A percentile compares a stretch with the other conserved stretches of the same genome.
Conservation (phyloP, 2,329 filamentous ascomycete genomes). For the Xylariaceae sp. region DNA sequence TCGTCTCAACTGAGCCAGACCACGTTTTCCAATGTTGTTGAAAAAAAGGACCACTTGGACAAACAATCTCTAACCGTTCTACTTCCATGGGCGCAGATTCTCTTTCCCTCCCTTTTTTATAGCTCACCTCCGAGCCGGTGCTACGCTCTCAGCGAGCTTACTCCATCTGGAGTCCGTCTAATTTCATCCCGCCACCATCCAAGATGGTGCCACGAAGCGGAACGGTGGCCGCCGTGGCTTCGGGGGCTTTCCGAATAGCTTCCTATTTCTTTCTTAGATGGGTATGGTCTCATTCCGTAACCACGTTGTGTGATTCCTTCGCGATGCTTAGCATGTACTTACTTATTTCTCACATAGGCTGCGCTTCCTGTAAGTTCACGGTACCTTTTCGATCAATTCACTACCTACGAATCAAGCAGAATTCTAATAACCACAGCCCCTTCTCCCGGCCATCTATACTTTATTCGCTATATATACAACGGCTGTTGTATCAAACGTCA, state of each 20-base stretch:
- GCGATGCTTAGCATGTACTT: constrained; percentile 17
- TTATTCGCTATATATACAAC: constrained; percentile 62
- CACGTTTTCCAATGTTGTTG: not conserved
- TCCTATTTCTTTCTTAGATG: constrained; percentile 58
- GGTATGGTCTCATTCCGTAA: constrained; percentile 37
- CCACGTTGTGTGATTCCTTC: not conserved
- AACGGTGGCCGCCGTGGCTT: constrained; percentile 38
- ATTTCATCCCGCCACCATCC: not conserved
- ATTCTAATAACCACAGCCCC: constrained; percentile 22
- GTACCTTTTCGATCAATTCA: too few relatives aligned
- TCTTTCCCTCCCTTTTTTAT: not conserved
- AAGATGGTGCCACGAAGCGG: constrained; percentile 22
- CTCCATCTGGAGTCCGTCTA: not conserved
- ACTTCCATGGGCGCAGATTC: not conserved
- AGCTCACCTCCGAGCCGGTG: not conserved
- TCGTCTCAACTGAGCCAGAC: too few relatives aligned
- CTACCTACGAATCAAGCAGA: too few relatives aligned
- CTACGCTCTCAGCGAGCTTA: not conserved
- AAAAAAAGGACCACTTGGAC: not conserved
- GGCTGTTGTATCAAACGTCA: constrained; percentile 55
- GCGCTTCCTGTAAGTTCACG: constrained; percentile 28
- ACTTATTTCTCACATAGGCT: constrained; percentile 17
- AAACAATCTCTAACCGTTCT: not conserved
- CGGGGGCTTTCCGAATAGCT: constrained; percentile 44
- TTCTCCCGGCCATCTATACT: constrained; percentile 44